Percentiles rank a stretch among this genome's conserved stretches.
phyloP scores from a whole-genome alignment of 2,329 filamentous ascomycete species.

The Sclerotinia borealis region DNA sequence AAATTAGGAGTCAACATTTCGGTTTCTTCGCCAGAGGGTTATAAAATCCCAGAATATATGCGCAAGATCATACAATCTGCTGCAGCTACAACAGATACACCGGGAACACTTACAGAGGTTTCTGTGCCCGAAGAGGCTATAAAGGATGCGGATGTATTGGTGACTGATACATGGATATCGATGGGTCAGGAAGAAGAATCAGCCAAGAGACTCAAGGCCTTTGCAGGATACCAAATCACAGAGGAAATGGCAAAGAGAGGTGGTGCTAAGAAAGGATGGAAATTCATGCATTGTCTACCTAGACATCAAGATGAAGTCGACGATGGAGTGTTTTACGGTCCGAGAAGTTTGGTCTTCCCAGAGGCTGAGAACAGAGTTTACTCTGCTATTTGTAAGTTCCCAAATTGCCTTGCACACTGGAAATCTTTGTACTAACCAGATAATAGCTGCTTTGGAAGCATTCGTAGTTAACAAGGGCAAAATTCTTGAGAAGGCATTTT shows the following conservation, averaged over 20 bases:
- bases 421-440: conserved; percentile 14
- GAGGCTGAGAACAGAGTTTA: conserved; percentile 94
- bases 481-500: conserved; percentile 39
- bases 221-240: conserved; percentile 88
- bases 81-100: conserved; percentile 47
- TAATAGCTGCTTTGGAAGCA: conserved; percentile 65
- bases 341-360: conserved; percentile 78
- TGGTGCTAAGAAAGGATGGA: conserved; percentile 84
- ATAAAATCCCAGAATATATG: conserved; percentile 74
- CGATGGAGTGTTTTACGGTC: conserved; percentile 90
- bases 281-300: conserved; percentile 97
- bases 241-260: conserved; percentile 75
- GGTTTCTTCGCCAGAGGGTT: conserved; percentile 81
- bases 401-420: neutral
- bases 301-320: conserved; percentile 87
- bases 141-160: conserved; percentile 78
- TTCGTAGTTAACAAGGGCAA: conserved; percentile 94
- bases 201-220: conserved; percentile 69
- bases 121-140: conserved; percentile 76
- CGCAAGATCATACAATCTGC: conserved; percentile 63
- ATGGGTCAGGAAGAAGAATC: conserved; percentile 95
- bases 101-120: conserved; percentile 68
- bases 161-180: conserved; percentile 96
- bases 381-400: conserved; percentile 67
- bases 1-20: conserved; percentile 84